Evolutionary conservation across 352 stramenopile genomes (phyloP).

Genomic region (Phytopythium vexans): DNA sequence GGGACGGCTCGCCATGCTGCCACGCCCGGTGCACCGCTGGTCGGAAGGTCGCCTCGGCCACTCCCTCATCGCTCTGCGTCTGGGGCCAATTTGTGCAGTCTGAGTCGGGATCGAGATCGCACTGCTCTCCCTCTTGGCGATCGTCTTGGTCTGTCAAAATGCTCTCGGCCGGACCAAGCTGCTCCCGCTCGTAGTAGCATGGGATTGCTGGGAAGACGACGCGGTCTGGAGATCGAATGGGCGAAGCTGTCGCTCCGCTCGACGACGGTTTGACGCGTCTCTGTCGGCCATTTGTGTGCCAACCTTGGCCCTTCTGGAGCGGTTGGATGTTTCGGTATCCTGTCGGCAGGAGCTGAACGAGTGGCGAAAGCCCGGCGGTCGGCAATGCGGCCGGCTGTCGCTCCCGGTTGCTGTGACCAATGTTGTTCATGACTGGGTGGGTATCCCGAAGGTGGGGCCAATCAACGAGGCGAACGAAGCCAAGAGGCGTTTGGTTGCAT

Average conservation of each 20-base stretch:
- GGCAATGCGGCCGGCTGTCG: background rate
- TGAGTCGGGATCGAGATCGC: too few species aligned
- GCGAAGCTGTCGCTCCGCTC: constrained; percentile 12
- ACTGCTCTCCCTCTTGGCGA: constrained; percentile 8
- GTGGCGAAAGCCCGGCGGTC: constrained; percentile 36
- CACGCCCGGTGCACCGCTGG: background rate
- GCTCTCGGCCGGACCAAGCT: background rate
- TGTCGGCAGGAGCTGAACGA: constrained; percentile 53
- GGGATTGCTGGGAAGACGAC: constrained; percentile 51
- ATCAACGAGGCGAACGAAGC: too few species aligned
- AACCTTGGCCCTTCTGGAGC: constrained; percentile 62
- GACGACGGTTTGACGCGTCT: constrained; percentile 2
- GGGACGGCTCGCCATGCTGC: constrained; percentile 9
- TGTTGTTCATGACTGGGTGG: constrained; percentile 1
- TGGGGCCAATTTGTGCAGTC: too few species aligned
- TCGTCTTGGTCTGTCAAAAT: constrained; percentile 5
- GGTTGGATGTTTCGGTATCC: constrained; percentile 70
- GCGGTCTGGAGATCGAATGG: constrained; percentile 15
- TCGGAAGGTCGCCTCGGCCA: background rate
- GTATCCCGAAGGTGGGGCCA: too few species aligned
- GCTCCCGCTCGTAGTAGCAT: background rate
- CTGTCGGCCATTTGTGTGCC: constrained; percentile 56
- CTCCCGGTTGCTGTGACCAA: too few species aligned
- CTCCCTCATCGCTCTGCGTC: background rate
- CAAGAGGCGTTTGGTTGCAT: background rate